Conservation (phyloP, 225 moss, liverwort and hornwort species). For the Marchantia polymorpha region DNA sequence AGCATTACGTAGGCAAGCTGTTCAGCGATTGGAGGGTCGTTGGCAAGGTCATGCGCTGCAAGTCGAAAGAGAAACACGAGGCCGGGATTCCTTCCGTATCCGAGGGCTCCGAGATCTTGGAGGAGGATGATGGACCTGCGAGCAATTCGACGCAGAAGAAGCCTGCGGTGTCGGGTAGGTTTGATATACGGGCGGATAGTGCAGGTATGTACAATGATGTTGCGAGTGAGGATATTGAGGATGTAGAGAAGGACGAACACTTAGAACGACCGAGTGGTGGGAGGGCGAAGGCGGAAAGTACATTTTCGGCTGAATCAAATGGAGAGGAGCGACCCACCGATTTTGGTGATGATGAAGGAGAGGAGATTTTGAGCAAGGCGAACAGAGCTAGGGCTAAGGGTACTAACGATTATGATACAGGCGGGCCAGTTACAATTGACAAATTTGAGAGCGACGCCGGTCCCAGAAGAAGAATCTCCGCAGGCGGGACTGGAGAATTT, state of each 20-base stretch:
- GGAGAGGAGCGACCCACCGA: background rate
- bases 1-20: conserved; percentile 36
- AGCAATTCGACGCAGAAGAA: background rate
- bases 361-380: background rate
- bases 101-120: background rate
- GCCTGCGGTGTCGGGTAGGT: background rate
- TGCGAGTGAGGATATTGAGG: background rate
- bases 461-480: conserved; percentile 25
- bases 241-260: background rate
- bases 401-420: background rate
- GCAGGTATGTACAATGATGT: background rate
- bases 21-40: conserved; percentile 39
- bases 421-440: conserved; percentile 8
- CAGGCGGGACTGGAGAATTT: background rate
- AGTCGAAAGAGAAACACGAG: conserved; percentile 15
- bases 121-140: conserved; percentile 11
- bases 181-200: conserved; percentile 5
- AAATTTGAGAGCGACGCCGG: conserved; percentile 15
- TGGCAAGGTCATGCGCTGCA: conserved; percentile 31
- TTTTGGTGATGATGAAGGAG: background rate
- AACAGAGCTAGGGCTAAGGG: background rate
- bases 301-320: background rate
- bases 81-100: background rate
- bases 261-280: background rate
- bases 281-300: conserved; percentile 2